A percentile compares a stretch with the other conserved stretches of the same genome.
Evolutionary conservation across 768 basidiomycete genomes (phyloP).

Genomic region (Scleroderma citrinum): DNA sequence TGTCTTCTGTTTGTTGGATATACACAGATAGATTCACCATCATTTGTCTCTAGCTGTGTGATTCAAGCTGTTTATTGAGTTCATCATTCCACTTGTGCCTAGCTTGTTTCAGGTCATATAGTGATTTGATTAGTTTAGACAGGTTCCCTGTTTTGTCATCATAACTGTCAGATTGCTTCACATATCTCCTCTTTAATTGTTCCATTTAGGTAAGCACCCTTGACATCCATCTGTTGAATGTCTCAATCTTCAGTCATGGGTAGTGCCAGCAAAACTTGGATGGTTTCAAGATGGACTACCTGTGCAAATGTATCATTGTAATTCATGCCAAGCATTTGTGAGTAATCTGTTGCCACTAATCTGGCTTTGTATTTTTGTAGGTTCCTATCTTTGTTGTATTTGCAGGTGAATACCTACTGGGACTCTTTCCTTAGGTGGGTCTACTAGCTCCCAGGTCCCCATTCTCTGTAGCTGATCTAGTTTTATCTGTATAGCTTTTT

Average conservation of each 20-base stretch:
- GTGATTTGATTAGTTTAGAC: conserved; percentile 12
- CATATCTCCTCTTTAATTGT: conserved; percentile 28
- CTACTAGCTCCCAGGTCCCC: conserved; percentile 16
- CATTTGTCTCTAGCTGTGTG: conserved; percentile 11
- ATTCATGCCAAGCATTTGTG: conserved; percentile 31
- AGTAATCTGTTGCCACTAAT: conserved; percentile 36
- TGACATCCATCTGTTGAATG: conserved; percentile 26
- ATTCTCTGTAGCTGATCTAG: background rate
- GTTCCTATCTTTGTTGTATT: background rate
- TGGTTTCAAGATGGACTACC: conserved; percentile 17
- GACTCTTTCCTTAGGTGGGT: conserved; percentile 18
- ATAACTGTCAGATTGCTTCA: conserved; percentile 24
- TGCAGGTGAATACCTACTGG: conserved; percentile 20
- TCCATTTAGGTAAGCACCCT: conserved; percentile 26
- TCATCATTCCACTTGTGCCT: conserved; percentile 26
- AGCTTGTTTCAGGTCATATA: conserved; percentile 30
- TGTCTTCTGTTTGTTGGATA: background rate
- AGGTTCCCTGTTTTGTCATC: conserved; percentile 10
- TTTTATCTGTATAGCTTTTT: background rate
- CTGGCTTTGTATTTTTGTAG: conserved; percentile 25
- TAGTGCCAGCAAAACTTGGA: conserved; percentile 18
- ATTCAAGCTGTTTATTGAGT: conserved; percentile 14
- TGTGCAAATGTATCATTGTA: conserved; percentile 32
- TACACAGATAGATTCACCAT: conserved; percentile 15
- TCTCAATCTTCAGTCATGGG: conserved; percentile 18